Conservation (phyloP, 257 asterid genomes). For the Penstemon eatonii region DNA sequence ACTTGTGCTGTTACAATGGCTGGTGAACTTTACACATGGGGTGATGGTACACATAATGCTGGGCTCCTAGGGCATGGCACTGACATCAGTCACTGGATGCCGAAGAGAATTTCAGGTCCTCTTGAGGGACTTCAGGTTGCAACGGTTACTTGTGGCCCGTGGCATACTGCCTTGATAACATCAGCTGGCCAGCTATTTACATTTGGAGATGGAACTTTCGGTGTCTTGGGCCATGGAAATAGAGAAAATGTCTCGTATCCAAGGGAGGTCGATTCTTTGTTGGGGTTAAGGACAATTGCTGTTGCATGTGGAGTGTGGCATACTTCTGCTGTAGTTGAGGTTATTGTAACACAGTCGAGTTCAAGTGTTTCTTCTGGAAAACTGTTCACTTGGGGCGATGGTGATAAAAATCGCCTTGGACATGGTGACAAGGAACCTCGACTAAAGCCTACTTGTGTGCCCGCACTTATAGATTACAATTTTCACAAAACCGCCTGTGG, state of each 20-base stretch:
- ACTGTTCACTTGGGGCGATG: constrained; percentile 96
- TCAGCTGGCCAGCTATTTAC: constrained; percentile 81
- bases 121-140: constrained; percentile 86
- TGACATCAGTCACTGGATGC: constrained; percentile 87
- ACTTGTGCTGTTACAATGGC: constrained; percentile 77
- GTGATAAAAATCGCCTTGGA: constrained; percentile 90
- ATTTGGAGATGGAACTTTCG: constrained; percentile 90
- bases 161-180: constrained; percentile 90
- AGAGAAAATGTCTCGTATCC: constrained; percentile 63
- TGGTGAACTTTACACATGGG: constrained; percentile 94
- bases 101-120: constrained; percentile 87
- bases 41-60: constrained; percentile 90
- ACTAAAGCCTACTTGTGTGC: constrained; percentile 82
- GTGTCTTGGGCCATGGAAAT: constrained; percentile 88
- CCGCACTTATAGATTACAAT: constrained; percentile 84
- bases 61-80: constrained; percentile 89
- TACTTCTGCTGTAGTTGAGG: constrained; percentile 93
- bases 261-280: constrained; percentile 75
- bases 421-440: constrained; percentile 94
- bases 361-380: constrained; percentile 83
- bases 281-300: constrained; percentile 80
- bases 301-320: constrained; percentile 99
- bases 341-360: constrained; percentile 75
- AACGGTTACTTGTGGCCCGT: constrained; percentile 80
- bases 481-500: constrained; percentile 85